These are phyloP conservation scores for Starmerella scarabaei DNA, from an alignment of 805 yeast species.

Conservation along the genomic window DNA sequence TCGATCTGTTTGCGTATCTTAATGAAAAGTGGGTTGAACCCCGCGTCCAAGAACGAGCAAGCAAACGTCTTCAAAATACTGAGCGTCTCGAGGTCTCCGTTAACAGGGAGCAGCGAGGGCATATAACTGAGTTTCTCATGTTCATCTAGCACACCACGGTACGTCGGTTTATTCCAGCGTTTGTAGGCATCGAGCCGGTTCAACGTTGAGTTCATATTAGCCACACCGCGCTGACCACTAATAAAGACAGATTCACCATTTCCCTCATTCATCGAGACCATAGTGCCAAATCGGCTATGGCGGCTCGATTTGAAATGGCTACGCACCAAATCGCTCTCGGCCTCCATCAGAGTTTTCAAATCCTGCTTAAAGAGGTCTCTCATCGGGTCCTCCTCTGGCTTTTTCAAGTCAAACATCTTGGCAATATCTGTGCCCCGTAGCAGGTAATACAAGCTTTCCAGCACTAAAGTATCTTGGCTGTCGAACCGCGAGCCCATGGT, in stretches of 20 bases:
- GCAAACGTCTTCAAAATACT: constrained; percentile 35
- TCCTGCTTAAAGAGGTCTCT: constrained; percentile 9
- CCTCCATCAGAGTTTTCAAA: constrained; percentile 38
- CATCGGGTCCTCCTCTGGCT: constrained; percentile 11
- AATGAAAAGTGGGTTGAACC: constrained; percentile 54
- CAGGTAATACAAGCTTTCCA: constrained; percentile 58
- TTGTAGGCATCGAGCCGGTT: constrained; percentile 55
- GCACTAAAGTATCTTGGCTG: constrained; percentile 45
- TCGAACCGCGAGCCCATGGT: constrained; percentile 53
- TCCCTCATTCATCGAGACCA: constrained; percentile 55
- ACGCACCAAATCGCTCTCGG: constrained; percentile 45
- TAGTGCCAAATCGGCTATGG: constrained; percentile 84
- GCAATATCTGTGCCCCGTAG: constrained; percentile 43
- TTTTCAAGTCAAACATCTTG: constrained; percentile 7
- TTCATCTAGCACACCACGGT: constrained; percentile 13
- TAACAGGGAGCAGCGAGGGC: constrained; percentile 10
- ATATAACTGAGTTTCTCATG: constrained; percentile 19
- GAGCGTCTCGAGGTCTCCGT: constrained; percentile 22
- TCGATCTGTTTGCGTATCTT: constrained; percentile 39
- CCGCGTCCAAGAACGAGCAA: constrained; percentile 52
- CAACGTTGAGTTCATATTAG: constrained; percentile 40
- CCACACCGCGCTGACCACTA: constrained; percentile 56
- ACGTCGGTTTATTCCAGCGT: constrained; percentile 42
- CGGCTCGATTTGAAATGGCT: constrained; percentile 43
- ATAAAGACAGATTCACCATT: constrained; percentile 47